Conservation (phyloP, 2,329 filamentous ascomycete species). For the Trichoderma endophyticum region DNA sequence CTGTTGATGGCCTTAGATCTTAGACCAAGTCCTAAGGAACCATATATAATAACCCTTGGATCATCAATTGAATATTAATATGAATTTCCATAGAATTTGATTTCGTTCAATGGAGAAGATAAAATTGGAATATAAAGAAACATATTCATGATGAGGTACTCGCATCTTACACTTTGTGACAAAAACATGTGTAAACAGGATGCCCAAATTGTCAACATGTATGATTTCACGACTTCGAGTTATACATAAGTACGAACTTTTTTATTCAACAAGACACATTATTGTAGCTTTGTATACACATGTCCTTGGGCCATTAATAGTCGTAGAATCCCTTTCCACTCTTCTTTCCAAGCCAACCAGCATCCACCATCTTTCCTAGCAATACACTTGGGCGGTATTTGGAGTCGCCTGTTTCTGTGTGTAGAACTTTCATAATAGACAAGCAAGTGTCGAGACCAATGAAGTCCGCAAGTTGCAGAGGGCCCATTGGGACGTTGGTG, state of each 20-base stretch:
- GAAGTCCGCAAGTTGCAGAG: conserved; percentile 89
- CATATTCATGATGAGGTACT: background rate
- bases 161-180: background rate
- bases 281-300: background rate
- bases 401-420: conserved; percentile 87
- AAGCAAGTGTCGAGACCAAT: conserved; percentile 96
- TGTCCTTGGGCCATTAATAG: conserved; percentile 50
- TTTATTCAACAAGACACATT: background rate
- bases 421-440: conserved; percentile 93
- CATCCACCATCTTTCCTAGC: conserved; percentile 93
- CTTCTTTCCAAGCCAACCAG: conserved; percentile 97
- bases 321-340: conserved; percentile 94
- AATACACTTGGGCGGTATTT: conserved; percentile 92
- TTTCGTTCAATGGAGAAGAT: background rate
- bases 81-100: background rate
- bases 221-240: background rate
- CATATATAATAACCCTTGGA: background rate
- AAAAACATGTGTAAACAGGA: background rate
- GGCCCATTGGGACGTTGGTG: conserved; percentile 97
- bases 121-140: background rate
- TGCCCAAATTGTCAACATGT: background rate
- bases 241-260: background rate
- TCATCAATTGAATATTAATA: background rate
- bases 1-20: background rate
- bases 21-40: background rate